Percentiles rank a stretch among this genome's conserved stretches.
These are phyloP conservation scores for Backusella westeae DNA, from an alignment of 192 early-diverging fungal genomes.

Conservation along the genomic window DNA sequence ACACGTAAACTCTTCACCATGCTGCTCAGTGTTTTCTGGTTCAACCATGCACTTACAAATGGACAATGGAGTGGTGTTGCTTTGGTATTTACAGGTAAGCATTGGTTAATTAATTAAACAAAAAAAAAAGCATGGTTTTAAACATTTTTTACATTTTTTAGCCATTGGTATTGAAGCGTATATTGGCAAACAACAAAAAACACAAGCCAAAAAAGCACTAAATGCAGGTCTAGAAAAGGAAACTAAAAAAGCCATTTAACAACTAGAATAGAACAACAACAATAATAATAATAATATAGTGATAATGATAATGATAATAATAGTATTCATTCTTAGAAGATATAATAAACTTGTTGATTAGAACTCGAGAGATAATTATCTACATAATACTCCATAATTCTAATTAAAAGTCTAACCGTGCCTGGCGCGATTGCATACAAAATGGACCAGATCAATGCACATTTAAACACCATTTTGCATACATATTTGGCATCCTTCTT, in stretches of 20 bases:
- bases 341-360: not conserved
- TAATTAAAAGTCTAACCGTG: not conserved
- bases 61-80: conserved; percentile 87
- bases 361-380: not conserved
- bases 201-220: not conserved
- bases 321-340: not conserved
- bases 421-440: not conserved
- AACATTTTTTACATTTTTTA: not conserved
- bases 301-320: too few species aligned
- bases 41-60: conserved; percentile 70
- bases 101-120: not conserved
- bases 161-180: conserved; percentile 73
- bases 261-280: too few species aligned
- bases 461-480: not conserved
- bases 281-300: too few species aligned
- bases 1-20: conserved; percentile 97
- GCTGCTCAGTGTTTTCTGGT: conserved; percentile 87
- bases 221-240: not conserved
- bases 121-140: not conserved
- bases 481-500: not conserved
- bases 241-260: not conserved
- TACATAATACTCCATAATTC: not conserved
- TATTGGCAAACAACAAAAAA: conserved; percentile 51
- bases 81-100: conserved; percentile 81
- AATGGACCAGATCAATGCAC: not conserved